Percentiles rank a stretch among this genome's conserved stretches.
Conservation (phyloP, 805 yeast species). For the Starmerella sp. region DNA sequence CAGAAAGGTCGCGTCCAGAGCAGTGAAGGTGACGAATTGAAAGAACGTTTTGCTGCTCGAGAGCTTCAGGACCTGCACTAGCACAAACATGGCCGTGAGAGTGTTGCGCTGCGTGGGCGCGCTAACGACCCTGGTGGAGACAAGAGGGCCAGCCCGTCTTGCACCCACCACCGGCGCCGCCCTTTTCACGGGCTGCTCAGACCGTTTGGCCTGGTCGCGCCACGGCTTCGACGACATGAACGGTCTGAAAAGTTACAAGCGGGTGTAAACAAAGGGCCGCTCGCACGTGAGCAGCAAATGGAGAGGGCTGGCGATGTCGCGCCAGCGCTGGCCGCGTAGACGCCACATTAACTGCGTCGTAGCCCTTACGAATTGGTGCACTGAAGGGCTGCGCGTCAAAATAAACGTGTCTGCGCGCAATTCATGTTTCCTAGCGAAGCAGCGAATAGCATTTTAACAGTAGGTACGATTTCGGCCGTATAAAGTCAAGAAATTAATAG, state of each 20-base stretch:
- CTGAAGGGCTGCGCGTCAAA: too few relatives aligned
- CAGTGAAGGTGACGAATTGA: slow-evolving; percentile 45
- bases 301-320: too few relatives aligned
- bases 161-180: background rate
- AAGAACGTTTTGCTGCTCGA: slow-evolving; percentile 48
- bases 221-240: slow-evolving; percentile 13
- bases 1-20: slow-evolving; percentile 56
- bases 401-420: too few relatives aligned
- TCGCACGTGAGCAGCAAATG: background rate
- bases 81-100: slow-evolving; percentile 50
- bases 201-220: slow-evolving; percentile 4
- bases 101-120: slow-evolving; percentile 55
- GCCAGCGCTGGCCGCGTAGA: background rate
- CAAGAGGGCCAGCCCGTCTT: slow-evolving; percentile 27
- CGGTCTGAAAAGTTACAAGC: background rate
- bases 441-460: too few relatives aligned
- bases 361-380: too few relatives aligned
- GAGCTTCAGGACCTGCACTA: slow-evolving; percentile 78
- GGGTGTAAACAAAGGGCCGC: background rate
- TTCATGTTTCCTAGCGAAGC: too few relatives aligned
- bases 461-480: too few relatives aligned
- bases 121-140: slow-evolving; percentile 58
- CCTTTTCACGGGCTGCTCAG: background rate
- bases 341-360: too few relatives aligned
- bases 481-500: too few relatives aligned